Evolutionary conservation across 805 yeast genomes (phyloP), one percentile per base, ranked within the genome.

Genomic region (Candida silvatica): DNA sequence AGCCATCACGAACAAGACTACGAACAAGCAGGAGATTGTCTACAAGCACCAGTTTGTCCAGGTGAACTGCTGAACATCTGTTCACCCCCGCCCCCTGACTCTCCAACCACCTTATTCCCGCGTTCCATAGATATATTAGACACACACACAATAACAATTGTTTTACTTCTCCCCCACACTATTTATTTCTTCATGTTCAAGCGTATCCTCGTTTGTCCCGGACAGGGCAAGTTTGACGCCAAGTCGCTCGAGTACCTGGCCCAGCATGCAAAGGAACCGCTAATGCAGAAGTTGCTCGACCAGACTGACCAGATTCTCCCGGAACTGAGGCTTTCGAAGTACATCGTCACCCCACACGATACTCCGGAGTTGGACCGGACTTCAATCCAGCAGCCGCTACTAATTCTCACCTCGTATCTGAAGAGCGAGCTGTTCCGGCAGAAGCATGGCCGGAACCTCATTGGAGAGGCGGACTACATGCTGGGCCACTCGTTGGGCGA

Each of bases 401-500:
- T 55, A n/a, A 44, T 55, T 12, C 37, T 54, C 12, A 35, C 54
- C 1, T 48, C 59, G 6, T 45, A 39, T 34, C 29, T 60, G 7
- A 43, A 46, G 5, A 40, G 48, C n/a, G 35, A 32, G 7, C 29
- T 44, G 6, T 34, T 45, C 19, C 42, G 39, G 35, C 38, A 37
- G 6, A 31, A 32, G n/a, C 40, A 16, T 27, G 51, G 47, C 7
- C 24, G 48, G 5, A 51, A 51, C 35, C 29, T 54, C 3, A 30
- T 56, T 12, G 27, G 39, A 11, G 19, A 17, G 5, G 36, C 48
- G 1, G 49, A 55, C 30, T 51, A 43, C 34, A 39, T 48, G 23
- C 26, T 60, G 7, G 65, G 65, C 7, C 65, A 59, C 38, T 58
- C 64, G 5, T 36, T 60, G 17, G 65, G 65, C 1, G 65, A 60